phyloP scores from a whole-genome alignment of 176 grass and related monocot species.

The Carex myosuroides region DNA sequence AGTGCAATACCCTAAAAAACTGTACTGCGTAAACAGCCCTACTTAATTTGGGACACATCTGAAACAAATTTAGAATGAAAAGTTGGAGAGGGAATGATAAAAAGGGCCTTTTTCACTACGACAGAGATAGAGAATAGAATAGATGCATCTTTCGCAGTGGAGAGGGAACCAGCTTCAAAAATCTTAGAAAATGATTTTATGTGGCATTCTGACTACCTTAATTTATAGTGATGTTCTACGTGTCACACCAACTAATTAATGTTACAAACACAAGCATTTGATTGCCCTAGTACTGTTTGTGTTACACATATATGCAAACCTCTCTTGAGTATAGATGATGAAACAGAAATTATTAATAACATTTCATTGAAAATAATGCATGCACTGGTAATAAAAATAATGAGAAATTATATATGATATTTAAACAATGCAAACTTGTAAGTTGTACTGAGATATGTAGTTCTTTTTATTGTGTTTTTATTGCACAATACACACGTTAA shows the following conservation, averaged over 20 bases:
- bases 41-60: slow-evolving; percentile 13
- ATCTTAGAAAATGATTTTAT: slow-evolving; percentile 9
- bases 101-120: slow-evolving; percentile 23
- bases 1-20: background rate
- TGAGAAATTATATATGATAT: background rate
- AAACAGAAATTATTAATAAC: background rate
- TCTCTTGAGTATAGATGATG: background rate
- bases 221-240: background rate
- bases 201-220: background rate
- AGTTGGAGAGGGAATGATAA: slow-evolving; percentile 10
- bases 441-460: background rate
- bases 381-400: background rate
- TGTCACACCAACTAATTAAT: background rate
- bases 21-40: background rate
- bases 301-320: background rate
- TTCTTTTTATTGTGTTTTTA: background rate
- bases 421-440: background rate
- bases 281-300: background rate
- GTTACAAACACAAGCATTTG: background rate
- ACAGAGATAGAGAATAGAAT: slow-evolving; percentile 44
- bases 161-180: slow-evolving; percentile 32
- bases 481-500: background rate
- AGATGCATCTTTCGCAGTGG: slow-evolving; percentile 62
- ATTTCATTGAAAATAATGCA: background rate
- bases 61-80: slow-evolving; percentile 16